These are phyloP conservation scores for Zygosaccharomyces bisporus DNA, from an alignment of 805 yeast genomes.

Conservation along the genomic window DNA sequence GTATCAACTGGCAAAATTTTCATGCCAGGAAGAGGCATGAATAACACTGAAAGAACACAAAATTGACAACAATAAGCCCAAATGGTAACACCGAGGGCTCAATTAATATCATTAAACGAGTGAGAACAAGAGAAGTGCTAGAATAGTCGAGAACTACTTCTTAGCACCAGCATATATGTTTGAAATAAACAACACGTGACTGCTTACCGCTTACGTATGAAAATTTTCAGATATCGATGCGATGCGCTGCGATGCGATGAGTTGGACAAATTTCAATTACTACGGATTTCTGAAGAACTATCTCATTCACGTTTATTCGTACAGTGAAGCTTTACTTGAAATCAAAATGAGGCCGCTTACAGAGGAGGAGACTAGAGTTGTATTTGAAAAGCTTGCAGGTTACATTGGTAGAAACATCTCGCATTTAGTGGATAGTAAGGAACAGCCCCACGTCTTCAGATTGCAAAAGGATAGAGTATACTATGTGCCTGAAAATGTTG, in stretches of 20 bases:
- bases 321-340: constrained; percentile 7
- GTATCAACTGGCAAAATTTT: constrained; percentile 8
- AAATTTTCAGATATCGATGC: constrained; percentile 19
- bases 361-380: constrained; percentile 94
- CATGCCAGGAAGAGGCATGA: not conserved
- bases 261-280: constrained; percentile 8
- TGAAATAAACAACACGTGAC: constrained; percentile 1
- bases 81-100: not conserved
- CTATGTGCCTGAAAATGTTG: constrained; percentile 78
- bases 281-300: too few relatives aligned
- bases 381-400: constrained; percentile 92
- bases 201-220: constrained; percentile 10
- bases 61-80: not conserved
- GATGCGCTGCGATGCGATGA: constrained; percentile 26
- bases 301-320: too few relatives aligned
- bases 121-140: not conserved
- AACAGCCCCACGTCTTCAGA: constrained; percentile 88
- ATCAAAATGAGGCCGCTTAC: constrained; percentile 82
- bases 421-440: constrained; percentile 72
- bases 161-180: not conserved
- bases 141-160: not conserved
- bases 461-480: constrained; percentile 95
- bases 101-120: not conserved
- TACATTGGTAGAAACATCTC: constrained; percentile 96
- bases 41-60: not conserved